These are phyloP conservation scores for Jaapia argillacea DNA, from an alignment of 768 basidiomycete genomes.

Conservation along the genomic window DNA sequence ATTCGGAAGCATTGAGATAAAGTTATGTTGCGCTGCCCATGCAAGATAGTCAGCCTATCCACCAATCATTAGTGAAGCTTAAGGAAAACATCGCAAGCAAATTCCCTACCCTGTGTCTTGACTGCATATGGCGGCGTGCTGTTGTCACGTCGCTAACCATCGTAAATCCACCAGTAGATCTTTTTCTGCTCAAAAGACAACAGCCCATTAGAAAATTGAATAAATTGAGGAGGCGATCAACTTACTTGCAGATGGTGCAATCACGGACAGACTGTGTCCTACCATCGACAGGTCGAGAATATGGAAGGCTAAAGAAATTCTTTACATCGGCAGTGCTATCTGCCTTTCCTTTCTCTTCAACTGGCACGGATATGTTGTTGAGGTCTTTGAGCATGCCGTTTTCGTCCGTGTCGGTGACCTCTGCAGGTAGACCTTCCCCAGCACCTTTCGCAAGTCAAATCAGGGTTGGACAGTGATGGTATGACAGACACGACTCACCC, in stretches of 20 bases:
- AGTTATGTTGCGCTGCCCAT: slow-evolving; percentile 17
- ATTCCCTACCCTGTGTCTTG: background rate
- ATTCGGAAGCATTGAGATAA: slow-evolving; percentile 20
- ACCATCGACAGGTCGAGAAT: background rate
- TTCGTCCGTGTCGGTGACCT: no score
- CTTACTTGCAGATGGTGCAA: background rate
- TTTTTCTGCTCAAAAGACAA: background rate
- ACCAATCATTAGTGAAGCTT: background rate
- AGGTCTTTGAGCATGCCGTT: background rate
- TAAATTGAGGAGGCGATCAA: background rate
- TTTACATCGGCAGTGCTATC: background rate
- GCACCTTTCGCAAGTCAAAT: no score
- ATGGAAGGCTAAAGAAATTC: background rate
- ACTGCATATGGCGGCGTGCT: background rate
- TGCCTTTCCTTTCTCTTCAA: background rate
- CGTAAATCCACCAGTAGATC: background rate
- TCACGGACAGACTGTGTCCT: background rate
- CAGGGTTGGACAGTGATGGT: no score
- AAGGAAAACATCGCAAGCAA: background rate
- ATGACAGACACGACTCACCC: no score
- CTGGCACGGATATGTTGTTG: background rate
- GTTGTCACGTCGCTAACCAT: background rate
- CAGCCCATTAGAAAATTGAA: background rate
- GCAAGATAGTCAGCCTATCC: slow-evolving; percentile 11
- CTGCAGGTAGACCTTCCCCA: no score